These are phyloP conservation scores for Paramecium bursaria DNA, from an alignment of 73 alveolate genomes.

Conservation along the genomic window DNA sequence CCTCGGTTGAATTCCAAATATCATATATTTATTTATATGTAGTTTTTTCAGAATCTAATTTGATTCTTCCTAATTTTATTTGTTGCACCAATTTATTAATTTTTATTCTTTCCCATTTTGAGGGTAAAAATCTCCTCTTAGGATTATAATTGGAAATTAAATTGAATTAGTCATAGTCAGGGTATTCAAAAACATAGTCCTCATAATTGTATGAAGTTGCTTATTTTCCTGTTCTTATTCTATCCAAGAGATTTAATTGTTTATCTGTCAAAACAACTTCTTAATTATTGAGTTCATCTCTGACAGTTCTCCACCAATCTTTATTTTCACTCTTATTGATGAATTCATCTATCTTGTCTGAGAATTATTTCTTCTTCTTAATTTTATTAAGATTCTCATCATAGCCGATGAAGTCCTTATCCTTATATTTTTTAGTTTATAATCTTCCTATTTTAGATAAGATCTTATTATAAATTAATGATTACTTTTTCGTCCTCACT, in stretches of 20 bases:
- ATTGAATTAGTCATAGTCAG: slow-evolving; percentile 82
- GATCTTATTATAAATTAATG: not conserved
- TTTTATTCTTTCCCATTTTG: slow-evolving; percentile 92
- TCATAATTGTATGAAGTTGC: slow-evolving; percentile 74
- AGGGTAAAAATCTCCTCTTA: slow-evolving; percentile 90
- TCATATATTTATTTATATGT: slow-evolving; percentile 83
- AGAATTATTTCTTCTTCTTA: slow-evolving; percentile 9
- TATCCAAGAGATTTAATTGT: slow-evolving; percentile 86
- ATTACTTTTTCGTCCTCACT: slow-evolving; percentile 56
- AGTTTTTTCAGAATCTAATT: slow-evolving; percentile 74
- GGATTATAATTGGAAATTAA: slow-evolving; percentile 85
- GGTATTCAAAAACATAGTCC: slow-evolving; percentile 82
- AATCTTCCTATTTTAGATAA: slow-evolving; percentile 59
- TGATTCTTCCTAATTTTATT: slow-evolving; percentile 94
- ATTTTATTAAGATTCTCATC: slow-evolving; percentile 51
- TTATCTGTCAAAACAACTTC: slow-evolving; percentile 92
- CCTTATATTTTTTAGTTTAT: slow-evolving; percentile 43
- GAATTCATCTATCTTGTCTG: slow-evolving; percentile 83
- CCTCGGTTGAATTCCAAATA: slow-evolving; percentile 83
- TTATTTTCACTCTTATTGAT: slow-evolving; percentile 91
- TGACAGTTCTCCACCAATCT: slow-evolving; percentile 96
- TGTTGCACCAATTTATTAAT: slow-evolving; percentile 89
- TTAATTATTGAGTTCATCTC: slow-evolving; percentile 92
- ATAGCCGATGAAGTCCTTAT: slow-evolving; percentile 54
- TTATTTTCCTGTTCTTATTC: slow-evolving; percentile 90